Evolutionary conservation across 805 yeast species (phyloP).

Genomic region (Ogataea methanolica): DNA sequence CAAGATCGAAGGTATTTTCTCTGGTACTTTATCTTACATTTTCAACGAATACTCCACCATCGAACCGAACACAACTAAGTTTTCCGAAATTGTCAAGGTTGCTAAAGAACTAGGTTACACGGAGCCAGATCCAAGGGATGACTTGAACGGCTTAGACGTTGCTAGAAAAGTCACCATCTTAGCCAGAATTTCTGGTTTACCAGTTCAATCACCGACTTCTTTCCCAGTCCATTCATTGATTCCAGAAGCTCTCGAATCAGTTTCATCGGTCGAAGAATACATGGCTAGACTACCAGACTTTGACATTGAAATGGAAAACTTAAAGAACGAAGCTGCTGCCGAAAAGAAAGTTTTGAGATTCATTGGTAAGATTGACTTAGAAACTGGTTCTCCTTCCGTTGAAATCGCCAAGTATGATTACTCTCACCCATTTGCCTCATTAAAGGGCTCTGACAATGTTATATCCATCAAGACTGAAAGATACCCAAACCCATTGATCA

Average conservation of each 20-base stretch:
- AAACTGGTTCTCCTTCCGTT: conserved; percentile 66
- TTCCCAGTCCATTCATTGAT: conserved; percentile 94
- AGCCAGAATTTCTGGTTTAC: conserved; percentile 86
- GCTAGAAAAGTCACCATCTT: conserved; percentile 97
- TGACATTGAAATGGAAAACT: conserved; percentile 71
- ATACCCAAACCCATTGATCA: conserved; percentile 85
- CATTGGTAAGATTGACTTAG: conserved; percentile 85
- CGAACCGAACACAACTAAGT: conserved; percentile 57
- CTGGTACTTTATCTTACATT: conserved; percentile 93
- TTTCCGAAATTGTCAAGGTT: conserved; percentile 82
- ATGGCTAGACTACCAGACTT: conserved; percentile 74
- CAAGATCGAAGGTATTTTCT: conserved; percentile 91
- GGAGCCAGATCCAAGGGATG: conserved; percentile 99
- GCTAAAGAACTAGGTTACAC: conserved; percentile 95
- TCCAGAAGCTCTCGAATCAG: conserved; percentile 77
- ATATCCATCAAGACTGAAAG: conserved; percentile 88
- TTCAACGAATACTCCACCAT: conserved; percentile 88
- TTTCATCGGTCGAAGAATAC: conserved; percentile 71
- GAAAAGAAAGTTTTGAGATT: conserved; percentile 88
- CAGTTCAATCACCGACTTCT: conserved; percentile 81
- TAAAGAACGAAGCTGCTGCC: conserved; percentile 75
- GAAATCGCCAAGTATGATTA: conserved; percentile 83
- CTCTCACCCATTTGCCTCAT: conserved; percentile 92
- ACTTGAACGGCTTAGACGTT: conserved; percentile 94
- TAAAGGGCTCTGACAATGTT: conserved; percentile 95